A percentile compares a stretch with the other conserved stretches of the same genome.
Evolutionary conservation across 2,329 filamentous ascomycete genomes (phyloP).

Genomic region (Davidsoniella eucalypti): DNA sequence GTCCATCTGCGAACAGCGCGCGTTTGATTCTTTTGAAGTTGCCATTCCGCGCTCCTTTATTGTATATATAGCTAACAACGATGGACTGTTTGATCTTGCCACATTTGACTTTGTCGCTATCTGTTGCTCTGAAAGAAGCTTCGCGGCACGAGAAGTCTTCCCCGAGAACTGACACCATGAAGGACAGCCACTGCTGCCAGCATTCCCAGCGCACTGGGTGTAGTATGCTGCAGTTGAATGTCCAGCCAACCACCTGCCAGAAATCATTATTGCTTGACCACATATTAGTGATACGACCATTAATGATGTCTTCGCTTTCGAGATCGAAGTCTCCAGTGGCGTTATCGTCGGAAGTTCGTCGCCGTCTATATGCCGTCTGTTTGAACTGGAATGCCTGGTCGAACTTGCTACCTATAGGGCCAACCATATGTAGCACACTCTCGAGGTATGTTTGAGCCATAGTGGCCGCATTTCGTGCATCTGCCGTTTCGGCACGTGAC

Average conservation of each 20-base stretch:
- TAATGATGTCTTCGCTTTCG: constrained; percentile 35
- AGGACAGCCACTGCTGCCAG: constrained; percentile 67
- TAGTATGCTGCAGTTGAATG: constrained; percentile 69
- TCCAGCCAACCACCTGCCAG: constrained; percentile 81
- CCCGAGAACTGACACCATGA: constrained; percentile 51
- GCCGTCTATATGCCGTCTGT: constrained; percentile 18
- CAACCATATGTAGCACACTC: constrained; percentile 46
- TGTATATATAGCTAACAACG: constrained; percentile 30
- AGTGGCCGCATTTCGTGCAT: constrained; percentile 46
- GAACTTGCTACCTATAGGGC: constrained; percentile 54
- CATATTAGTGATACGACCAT: constrained; percentile 47
- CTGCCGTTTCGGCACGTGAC: constrained; percentile 46
- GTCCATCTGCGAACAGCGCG: constrained; percentile 52
- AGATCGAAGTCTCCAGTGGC: constrained; percentile 26
- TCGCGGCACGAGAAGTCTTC: background rate
- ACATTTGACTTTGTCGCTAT: no score
- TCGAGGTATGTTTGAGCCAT: constrained; percentile 55
- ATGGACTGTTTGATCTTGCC: background rate
- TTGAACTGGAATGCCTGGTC: constrained; percentile 56
- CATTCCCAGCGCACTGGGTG: constrained; percentile 61
- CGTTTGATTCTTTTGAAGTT: constrained; percentile 40
- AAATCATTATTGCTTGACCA: constrained; percentile 72
- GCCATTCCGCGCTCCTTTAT: constrained; percentile 28
- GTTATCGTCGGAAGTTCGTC: constrained; percentile 23
- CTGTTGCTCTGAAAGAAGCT: background rate